Evolutionary conservation across 2,329 filamentous ascomycete genomes (phyloP).

Genomic region (Claviceps sp.): DNA sequence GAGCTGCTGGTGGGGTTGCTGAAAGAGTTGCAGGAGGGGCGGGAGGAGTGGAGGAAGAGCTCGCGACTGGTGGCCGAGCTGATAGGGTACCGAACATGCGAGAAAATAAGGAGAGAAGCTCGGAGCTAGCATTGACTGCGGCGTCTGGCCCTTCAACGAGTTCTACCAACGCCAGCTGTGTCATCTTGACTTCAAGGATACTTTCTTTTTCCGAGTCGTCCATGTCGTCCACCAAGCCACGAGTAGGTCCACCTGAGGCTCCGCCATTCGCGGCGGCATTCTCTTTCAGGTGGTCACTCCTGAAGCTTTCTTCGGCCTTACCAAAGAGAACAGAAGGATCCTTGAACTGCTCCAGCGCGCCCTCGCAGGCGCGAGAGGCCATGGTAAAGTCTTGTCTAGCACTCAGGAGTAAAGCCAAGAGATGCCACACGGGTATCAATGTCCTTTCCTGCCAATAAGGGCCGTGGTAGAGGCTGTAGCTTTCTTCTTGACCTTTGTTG

Average conservation of each 20-base stretch:
- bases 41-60: conserved; percentile 10
- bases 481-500: conserved; percentile 32
- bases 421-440: conserved; percentile 76
- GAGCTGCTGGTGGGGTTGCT: conserved; percentile 36
- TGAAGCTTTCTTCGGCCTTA: conserved; percentile 38
- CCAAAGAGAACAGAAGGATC: conserved; percentile 59
- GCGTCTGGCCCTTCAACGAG: conserved; percentile 69
- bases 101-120: conserved; percentile 70
- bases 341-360: conserved; percentile 80
- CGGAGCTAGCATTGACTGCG: conserved; percentile 78
- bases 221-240: conserved; percentile 62
- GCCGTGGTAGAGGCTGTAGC: conserved; percentile 30
- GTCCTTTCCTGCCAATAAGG: conserved; percentile 49
- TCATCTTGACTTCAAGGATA: conserved; percentile 92
- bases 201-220: conserved; percentile 71
- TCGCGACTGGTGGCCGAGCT: conserved; percentile 29
- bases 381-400: conserved; percentile 74
- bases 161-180: conserved; percentile 74
- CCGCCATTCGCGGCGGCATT: conserved; percentile 25
- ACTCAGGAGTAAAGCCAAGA: conserved; percentile 74
- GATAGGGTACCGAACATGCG: conserved; percentile 55
- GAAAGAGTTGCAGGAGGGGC: background rate
- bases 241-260: conserved; percentile 11
- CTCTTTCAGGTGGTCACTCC: conserved; percentile 55
- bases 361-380: conserved; percentile 73